These are phyloP conservation scores for Lactarius hatsudake DNA, from an alignment of 768 basidiomycete species.

Conservation along the genomic window DNA sequence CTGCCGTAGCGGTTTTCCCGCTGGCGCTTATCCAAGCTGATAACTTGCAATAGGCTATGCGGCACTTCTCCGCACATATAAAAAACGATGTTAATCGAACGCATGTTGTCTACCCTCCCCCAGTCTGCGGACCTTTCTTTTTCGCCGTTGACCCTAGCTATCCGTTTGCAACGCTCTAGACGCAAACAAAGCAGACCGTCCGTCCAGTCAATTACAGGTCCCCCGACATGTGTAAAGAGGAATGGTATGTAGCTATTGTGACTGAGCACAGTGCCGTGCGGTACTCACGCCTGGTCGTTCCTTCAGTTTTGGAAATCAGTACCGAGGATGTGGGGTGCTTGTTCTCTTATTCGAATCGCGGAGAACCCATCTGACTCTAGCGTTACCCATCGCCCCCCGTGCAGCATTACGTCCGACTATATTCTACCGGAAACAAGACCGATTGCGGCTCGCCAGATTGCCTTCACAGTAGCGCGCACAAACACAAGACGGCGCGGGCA, in stretches of 20 bases:
- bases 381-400: constrained; percentile 1
- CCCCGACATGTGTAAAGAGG: constrained; percentile 26
- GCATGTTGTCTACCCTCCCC: neutral
- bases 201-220: neutral
- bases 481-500: constrained; percentile 54
- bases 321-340: constrained; percentile 28
- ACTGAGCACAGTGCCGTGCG: neutral
- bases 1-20: constrained; percentile 23
- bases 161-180: neutral
- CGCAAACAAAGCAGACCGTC: neutral
- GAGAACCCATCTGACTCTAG: neutral
- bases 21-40: constrained; percentile 19
- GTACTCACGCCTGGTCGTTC: neutral
- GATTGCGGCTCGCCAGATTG: constrained; percentile 56
- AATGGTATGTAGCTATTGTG: constrained; percentile 20
- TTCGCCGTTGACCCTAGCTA: neutral
- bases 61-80: constrained; percentile 17
- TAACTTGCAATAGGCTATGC: constrained; percentile 22
- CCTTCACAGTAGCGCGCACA: constrained; percentile 54
- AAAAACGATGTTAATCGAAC: constrained; percentile 11
- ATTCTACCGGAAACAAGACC: constrained; percentile 56
- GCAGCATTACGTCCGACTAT: constrained; percentile 62
- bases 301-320: constrained; percentile 26
- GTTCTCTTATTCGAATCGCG: neutral
- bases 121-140: neutral